Conservation (phyloP, 768 basidiomycete genomes). For the Trametes villosa region DNA sequence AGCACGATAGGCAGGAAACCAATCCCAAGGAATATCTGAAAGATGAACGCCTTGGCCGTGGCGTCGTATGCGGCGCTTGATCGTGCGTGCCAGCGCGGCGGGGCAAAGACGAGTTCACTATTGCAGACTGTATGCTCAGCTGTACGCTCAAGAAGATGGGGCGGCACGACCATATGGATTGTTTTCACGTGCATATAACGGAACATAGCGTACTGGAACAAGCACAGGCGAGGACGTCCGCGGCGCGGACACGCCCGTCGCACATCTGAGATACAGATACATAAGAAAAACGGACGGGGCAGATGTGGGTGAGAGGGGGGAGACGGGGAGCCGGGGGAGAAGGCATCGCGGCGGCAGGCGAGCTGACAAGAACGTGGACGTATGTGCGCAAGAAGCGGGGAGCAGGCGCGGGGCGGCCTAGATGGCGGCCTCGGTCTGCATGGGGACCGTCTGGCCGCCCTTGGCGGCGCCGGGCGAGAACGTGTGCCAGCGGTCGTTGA, state of each 20-base stretch:
- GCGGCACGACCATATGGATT: too few relatives aligned
- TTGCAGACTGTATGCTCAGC: too few relatives aligned
- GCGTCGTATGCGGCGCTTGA: constrained; percentile 41
- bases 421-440: constrained; percentile 56
- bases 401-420: background rate
- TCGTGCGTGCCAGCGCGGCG: too few relatives aligned
- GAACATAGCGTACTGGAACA: constrained; percentile 9
- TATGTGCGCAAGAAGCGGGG: background rate
- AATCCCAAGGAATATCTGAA: constrained; percentile 46
- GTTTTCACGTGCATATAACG: constrained; percentile 3
- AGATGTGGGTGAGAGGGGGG: background rate
- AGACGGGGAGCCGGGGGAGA: too few relatives aligned
- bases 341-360: too few relatives aligned
- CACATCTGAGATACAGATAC: constrained; percentile 17
- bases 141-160: too few relatives aligned
- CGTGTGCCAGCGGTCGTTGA: constrained; percentile 95
- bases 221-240: too few relatives aligned
- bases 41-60: constrained; percentile 46
- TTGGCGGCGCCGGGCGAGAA: constrained; percentile 89
- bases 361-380: too few relatives aligned
- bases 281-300: background rate
- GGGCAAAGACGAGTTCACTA: too few relatives aligned
- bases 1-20: constrained; percentile 46
- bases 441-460: constrained; percentile 73
- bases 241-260: background rate